Evolutionary conservation across 1,284 basidiomycete genomes (phyloP).

Genomic region (Polyporus tsugae): DNA sequence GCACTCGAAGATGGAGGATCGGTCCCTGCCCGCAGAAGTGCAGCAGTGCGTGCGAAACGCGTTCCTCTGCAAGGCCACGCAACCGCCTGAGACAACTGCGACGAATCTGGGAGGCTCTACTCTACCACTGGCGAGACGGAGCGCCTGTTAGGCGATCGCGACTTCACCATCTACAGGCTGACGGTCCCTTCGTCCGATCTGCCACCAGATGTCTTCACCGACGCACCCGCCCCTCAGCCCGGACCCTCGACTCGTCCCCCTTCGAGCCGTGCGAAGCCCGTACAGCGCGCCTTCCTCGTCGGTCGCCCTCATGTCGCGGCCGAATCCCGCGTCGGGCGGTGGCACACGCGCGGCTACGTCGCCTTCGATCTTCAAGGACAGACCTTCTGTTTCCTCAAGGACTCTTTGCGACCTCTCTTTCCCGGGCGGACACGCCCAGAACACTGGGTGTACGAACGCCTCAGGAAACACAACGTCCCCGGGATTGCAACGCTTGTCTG

Average conservation of each 20-base stretch:
- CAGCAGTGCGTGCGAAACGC: too few relatives aligned
- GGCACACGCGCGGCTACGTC: constrained; percentile 15
- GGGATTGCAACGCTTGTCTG: constrained; percentile 14
- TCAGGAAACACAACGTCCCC: background rate
- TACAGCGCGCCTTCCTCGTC: constrained; percentile 3
- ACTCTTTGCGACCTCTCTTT: constrained; percentile 19
- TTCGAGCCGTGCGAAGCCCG: background rate
- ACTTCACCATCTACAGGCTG: constrained; percentile 1
- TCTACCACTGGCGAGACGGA: too few relatives aligned
- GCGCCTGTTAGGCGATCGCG: too few relatives aligned
- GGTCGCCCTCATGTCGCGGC: constrained; percentile 1
- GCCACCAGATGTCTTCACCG: too few relatives aligned
- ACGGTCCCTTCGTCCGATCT: background rate
- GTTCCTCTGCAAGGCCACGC: too few relatives aligned
- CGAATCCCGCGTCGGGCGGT: constrained; percentile 11
- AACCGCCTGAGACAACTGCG: too few relatives aligned
- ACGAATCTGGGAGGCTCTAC: too few relatives aligned
- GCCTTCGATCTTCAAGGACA: constrained; percentile 1
- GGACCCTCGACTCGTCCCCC: too few relatives aligned
- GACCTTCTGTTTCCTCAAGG: constrained; percentile 13
- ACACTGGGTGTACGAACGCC: constrained; percentile 13
- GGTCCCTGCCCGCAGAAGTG: too few relatives aligned
- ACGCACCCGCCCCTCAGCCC: too few relatives aligned
- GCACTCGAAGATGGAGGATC: too few relatives aligned
- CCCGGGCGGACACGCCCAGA: constrained; percentile 14